A percentile compares a stretch with the other conserved stretches of the same genome.
These are phyloP conservation scores for Colletotrichum gigasporum DNA, from an alignment of 2,329 filamentous ascomycete genomes.

Conservation along the genomic window DNA sequence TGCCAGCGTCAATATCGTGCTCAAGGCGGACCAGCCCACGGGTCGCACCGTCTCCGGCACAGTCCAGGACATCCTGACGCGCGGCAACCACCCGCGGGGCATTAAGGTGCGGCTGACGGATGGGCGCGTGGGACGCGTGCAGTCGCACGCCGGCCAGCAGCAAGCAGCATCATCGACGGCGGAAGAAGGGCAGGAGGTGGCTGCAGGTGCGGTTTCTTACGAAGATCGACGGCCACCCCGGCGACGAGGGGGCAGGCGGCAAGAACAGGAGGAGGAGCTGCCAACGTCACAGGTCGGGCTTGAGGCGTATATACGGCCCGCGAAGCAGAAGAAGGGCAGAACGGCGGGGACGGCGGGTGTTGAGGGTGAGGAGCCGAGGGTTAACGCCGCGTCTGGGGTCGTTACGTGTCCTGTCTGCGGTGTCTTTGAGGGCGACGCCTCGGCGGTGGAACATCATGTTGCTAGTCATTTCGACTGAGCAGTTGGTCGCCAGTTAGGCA, in stretches of 20 bases:
- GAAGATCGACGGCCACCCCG: neutral
- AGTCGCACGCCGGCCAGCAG: constrained; percentile 58
- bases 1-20: constrained; percentile 74
- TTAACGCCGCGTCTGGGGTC: constrained; percentile 13
- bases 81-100: constrained; percentile 78
- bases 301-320: constrained; percentile 57
- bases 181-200: neutral
- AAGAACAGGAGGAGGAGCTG: neutral
- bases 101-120: constrained; percentile 81
- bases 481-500: too few relatives aligned
- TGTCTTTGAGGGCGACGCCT: constrained; percentile 73
- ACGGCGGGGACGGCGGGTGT: neutral
- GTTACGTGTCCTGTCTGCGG: constrained; percentile 72
- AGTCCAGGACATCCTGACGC: constrained; percentile 75
- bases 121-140: constrained; percentile 78
- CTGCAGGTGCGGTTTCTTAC: neutral
- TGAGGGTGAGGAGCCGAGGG: neutral
- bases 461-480: constrained; percentile 59
- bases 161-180: constrained; percentile 8
- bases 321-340: constrained; percentile 9
- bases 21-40: constrained; percentile 80
- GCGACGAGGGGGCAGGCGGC: constrained; percentile 31
- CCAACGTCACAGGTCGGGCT: constrained; percentile 46
- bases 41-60: constrained; percentile 75
- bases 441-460: constrained; percentile 74